Percentiles rank a stretch among this genome's conserved stretches.
Evolutionary conservation across 208 protist species (phyloP).

Genomic region (Leishmania mexicana): DNA sequence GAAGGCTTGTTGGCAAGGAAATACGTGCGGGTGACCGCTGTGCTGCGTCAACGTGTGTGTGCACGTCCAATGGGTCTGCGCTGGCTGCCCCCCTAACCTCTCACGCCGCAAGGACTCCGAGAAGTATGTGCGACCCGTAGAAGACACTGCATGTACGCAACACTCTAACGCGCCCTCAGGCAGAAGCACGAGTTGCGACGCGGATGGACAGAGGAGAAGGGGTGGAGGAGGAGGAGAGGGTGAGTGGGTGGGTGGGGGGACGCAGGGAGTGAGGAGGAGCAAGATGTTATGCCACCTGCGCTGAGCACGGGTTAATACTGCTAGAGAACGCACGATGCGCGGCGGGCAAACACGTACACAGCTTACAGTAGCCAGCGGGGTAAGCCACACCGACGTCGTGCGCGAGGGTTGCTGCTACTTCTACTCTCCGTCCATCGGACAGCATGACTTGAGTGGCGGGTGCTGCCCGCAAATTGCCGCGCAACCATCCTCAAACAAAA

Average conservation of each 20-base stretch:
- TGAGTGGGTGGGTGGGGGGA: background rate
- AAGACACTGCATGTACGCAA: background rate
- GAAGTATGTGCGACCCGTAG: background rate
- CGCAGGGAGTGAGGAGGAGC: background rate
- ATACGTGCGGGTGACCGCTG: background rate
- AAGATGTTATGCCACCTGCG: background rate
- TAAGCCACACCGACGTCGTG: background rate
- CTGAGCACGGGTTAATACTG: background rate
- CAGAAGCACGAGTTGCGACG: background rate
- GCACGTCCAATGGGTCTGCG: background rate
- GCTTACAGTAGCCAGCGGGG: background rate
- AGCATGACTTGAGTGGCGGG: background rate
- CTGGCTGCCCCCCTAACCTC: background rate
- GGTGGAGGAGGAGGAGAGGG: background rate
- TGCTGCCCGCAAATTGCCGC: background rate
- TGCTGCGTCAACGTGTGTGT: background rate
- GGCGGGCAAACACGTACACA: background rate
- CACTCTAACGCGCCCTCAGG: background rate
- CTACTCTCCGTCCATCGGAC: background rate
- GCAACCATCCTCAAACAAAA: background rate
- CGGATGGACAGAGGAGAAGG: background rate
- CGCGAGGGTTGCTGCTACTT: background rate
- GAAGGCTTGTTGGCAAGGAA: background rate
- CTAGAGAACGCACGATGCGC: background rate
- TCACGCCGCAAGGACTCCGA: background rate